Base-by-base conservation (phyloP, 768 basidiomycete species). In the Leucogyrophana mollusca region DNA sequence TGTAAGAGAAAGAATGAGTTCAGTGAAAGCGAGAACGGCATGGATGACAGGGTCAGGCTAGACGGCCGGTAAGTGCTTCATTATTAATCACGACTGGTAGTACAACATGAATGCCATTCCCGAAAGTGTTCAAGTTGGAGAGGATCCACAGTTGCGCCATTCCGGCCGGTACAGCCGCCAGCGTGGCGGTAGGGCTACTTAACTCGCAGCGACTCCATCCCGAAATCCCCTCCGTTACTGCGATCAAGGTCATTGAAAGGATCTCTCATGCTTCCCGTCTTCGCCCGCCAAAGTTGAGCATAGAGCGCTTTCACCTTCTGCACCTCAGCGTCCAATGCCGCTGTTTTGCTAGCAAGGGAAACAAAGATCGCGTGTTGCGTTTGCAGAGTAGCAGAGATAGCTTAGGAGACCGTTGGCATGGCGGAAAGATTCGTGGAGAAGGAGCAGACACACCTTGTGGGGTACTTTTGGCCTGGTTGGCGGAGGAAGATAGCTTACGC, bases 201-300 rank as follows among this genome's bases (percentile, higher is more conserved):
- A 37, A 59, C 36, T 6, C 49, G 60, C 40, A 65, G 36, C 0
- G 63, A 56, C 22, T 65, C 64, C 54, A 79, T 57, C 32, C 77
- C 78, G 37, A 79, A 72, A 38, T 77, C 77, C 13, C 61, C 59
- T 9, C 66, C 68, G 30, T 46, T 59, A 2, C 70, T 68, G n/a
- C 70, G 65, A 49, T 69, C 68, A 21, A 65, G 57, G 24, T 74
- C 73, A 53, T 83, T 81, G 60, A 92, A 93, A 7, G 90, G 90
- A 61, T 92, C 89, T 48, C 90, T 73, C 64, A 84, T 82, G 55
- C 88, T 91, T 23, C 90, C 90, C 13, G 86, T 91, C 62, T 83
- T 82, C 14, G 79, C 73, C 10, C 86, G 80, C 87, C 87, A 92
- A 5, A 90, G 68, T 55, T 89, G 85, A 0, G 84, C 85, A 53